A percentile compares a stretch with the other conserved stretches of the same genome.
These are phyloP conservation scores for Suaeda aralocaspica DNA, from an alignment of 148 eudicot species.

Conservation along the genomic window DNA sequence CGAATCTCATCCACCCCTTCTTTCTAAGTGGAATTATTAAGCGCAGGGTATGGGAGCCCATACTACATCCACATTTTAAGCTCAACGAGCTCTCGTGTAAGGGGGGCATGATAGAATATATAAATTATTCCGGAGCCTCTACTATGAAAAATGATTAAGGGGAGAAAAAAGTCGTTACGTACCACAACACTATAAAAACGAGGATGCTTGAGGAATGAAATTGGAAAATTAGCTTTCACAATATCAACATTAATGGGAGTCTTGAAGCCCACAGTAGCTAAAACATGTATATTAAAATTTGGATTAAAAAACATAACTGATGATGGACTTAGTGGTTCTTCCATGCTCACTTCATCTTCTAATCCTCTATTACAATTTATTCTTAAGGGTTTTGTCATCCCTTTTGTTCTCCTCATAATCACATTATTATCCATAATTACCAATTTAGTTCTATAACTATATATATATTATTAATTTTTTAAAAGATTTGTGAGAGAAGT, in stretches of 20 bases:
- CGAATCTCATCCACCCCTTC: no score
- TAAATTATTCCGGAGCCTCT: no score
- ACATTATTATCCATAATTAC: no score
- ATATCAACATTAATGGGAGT: conserved; percentile 20
- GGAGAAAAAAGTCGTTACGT: not conserved
- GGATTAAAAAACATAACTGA: conserved; percentile 32
- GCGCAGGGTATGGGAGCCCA: no score
- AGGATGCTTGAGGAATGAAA: conserved; percentile 39
- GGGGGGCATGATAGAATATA: no score
- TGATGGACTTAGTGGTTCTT: conserved; percentile 48
- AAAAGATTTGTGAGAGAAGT: no score
- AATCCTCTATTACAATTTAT: not conserved
- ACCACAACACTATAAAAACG: conserved; percentile 44
- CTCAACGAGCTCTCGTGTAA: no score
- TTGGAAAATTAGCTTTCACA: conserved; percentile 31
- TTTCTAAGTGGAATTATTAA: no score
- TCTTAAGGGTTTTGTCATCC: not conserved
- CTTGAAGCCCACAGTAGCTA: conserved; percentile 31
- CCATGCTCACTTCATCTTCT: conserved; percentile 24
- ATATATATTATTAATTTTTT: no score
- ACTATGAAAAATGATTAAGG: no score
- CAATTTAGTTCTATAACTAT: no score
- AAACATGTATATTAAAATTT: conserved; percentile 30
- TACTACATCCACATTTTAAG: no score
- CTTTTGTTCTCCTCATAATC: conserved; percentile 4